Evolutionary conservation across 2,329 filamentous ascomycete species (phyloP).

Genomic region (Myriosclerotinia duriaeana): DNA sequence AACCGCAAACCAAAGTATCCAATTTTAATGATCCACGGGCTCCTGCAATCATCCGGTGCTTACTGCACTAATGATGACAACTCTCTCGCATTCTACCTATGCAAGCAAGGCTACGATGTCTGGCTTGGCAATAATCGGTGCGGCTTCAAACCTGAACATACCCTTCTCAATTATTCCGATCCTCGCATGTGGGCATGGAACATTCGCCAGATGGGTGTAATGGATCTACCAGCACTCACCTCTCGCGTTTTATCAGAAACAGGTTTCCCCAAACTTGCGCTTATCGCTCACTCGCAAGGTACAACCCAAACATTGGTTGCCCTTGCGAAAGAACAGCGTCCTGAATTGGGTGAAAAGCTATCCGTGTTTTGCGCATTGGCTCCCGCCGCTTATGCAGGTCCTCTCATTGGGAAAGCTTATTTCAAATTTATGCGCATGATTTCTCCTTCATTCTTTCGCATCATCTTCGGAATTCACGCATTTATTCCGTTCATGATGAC

Average conservation of each 20-base stretch:
- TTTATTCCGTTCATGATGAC: constrained; percentile 94
- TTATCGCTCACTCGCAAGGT: constrained; percentile 87
- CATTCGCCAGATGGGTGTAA: constrained; percentile 87
- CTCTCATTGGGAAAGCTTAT: constrained; percentile 80
- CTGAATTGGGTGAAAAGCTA: constrained; percentile 77
- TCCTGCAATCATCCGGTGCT: constrained; percentile 83
- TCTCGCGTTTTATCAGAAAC: constrained; percentile 80
- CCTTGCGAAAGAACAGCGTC: constrained; percentile 84
- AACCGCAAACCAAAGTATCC: constrained; percentile 61
- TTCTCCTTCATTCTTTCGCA: constrained; percentile 70
- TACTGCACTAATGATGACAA: constrained; percentile 90
- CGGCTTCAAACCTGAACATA: constrained; percentile 77
- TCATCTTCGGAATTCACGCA: constrained; percentile 86
- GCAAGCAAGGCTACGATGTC: constrained; percentile 89
- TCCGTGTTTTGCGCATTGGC: constrained; percentile 90
- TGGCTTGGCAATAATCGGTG: constrained; percentile 95
- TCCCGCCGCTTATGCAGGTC: constrained; percentile 86
- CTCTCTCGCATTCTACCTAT: constrained; percentile 86
- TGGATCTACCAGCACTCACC: constrained; percentile 80
- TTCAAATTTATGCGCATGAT: constrained; percentile 90
- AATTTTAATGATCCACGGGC: constrained; percentile 81
- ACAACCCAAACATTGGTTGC: constrained; percentile 87
- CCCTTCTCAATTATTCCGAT: constrained; percentile 67
- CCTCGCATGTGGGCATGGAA: constrained; percentile 98
- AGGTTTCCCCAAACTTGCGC: constrained; percentile 75